Conservation (phyloP, 129 eudicot species). For the Mikania micrantha region DNA sequence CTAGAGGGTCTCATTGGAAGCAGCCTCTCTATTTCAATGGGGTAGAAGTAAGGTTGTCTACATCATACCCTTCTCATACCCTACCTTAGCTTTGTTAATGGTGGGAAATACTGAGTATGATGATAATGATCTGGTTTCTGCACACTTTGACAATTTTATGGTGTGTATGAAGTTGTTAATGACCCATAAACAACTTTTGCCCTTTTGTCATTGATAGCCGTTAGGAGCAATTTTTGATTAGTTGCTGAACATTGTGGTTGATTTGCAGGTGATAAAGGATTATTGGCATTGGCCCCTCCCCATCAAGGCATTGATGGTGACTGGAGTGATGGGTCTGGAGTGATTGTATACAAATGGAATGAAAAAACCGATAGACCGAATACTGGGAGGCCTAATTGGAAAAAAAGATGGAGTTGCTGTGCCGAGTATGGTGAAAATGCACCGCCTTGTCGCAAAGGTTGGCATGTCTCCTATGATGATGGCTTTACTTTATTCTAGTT, state of each 20-base stretch:
- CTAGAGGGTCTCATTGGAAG: too few species aligned
- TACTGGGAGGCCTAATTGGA: constrained; percentile 68
- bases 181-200: not conserved
- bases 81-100: too few species aligned
- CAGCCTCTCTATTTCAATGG: too few species aligned
- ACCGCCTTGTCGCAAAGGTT: constrained; percentile 61
- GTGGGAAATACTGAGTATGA: too few species aligned
- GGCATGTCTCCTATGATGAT: constrained; percentile 84
- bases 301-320: constrained; percentile 83
- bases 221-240: not conserved
- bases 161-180: not conserved
- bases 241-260: not conserved
- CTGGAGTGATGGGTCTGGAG: constrained; percentile 67
- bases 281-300: constrained; percentile 65
- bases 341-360: constrained; percentile 72
- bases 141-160: not conserved
- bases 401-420: constrained; percentile 86
- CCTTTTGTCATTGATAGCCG: not conserved
- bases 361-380: constrained; percentile 58
- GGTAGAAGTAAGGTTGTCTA: too few species aligned
- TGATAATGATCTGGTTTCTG: too few species aligned
- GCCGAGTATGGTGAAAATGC: constrained; percentile 64
- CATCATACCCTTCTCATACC: too few species aligned
- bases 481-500: constrained; percentile 53
- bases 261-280: constrained; percentile 56